A percentile compares a stretch with the other conserved stretches of the same genome.
These are phyloP conservation scores for Daldinia sp. DNA, from an alignment of 2,329 filamentous ascomycete genomes.

Conservation along the genomic window DNA sequence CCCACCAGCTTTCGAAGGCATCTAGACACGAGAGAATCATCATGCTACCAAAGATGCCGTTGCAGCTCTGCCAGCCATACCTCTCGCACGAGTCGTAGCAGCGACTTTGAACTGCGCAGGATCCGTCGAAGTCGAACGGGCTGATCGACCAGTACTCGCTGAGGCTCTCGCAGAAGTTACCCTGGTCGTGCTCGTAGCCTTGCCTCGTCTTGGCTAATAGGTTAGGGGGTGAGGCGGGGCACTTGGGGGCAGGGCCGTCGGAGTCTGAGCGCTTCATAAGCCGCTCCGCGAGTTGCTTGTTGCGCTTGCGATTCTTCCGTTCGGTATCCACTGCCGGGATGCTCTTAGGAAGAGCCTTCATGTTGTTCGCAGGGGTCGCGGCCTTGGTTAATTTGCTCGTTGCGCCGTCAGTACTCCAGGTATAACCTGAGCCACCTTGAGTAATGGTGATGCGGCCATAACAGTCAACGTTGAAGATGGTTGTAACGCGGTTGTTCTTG, in stretches of 20 bases:
- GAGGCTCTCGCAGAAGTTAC: slow-evolving; percentile 21
- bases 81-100: slow-evolving; percentile 21
- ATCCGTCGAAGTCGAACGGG: slow-evolving; percentile 24
- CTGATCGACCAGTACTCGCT: slow-evolving; percentile 22
- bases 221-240: slow-evolving; percentile 14
- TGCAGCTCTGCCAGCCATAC: slow-evolving; percentile 27
- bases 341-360: slow-evolving; percentile 15
- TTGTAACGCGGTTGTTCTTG: slow-evolving; percentile 17
- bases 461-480: slow-evolving; percentile 24
- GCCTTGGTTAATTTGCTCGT: slow-evolving; percentile 12
- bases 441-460: slow-evolving; percentile 7
- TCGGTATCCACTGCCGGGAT: slow-evolving; percentile 15
- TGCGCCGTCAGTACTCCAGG: slow-evolving; percentile 18
- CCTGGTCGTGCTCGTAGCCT: slow-evolving; percentile 18
- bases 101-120: slow-evolving; percentile 11
- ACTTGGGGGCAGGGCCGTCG: slow-evolving; percentile 21
- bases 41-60: slow-evolving; percentile 24
- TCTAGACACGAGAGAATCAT: slow-evolving; percentile 28
- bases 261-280: slow-evolving; percentile 21
- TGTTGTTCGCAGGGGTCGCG: slow-evolving; percentile 13
- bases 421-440: slow-evolving; percentile 16
- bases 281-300: slow-evolving; percentile 15
- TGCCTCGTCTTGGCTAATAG: slow-evolving; percentile 15
- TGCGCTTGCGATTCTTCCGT: slow-evolving; percentile 18
- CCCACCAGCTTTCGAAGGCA: slow-evolving; percentile 27